These are phyloP conservation scores for Sanghuangporus baumii DNA, from an alignment of 1,284 basidiomycete genomes.

Conservation along the genomic window DNA sequence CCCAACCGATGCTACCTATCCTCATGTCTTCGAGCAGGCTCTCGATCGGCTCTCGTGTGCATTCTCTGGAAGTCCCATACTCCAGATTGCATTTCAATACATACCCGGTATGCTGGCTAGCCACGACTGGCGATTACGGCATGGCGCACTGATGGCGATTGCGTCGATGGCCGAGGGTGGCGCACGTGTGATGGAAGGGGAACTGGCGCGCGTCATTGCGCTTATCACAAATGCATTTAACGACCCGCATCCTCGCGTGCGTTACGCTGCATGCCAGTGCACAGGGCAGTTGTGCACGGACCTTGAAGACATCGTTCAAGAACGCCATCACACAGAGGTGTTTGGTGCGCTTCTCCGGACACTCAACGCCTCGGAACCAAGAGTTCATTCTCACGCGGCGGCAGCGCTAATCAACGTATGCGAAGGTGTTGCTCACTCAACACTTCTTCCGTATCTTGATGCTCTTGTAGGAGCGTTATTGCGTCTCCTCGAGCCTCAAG, in stretches of 20 bases:
- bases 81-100: constrained; percentile 72
- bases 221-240: constrained; percentile 71
- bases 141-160: constrained; percentile 78
- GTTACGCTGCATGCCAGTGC: constrained; percentile 84
- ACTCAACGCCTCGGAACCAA: constrained; percentile 71
- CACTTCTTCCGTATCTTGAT: constrained; percentile 70
- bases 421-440: constrained; percentile 71
- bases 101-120: constrained; percentile 74
- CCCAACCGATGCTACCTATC: constrained; percentile 69
- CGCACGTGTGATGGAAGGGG: constrained; percentile 57
- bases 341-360: constrained; percentile 68
- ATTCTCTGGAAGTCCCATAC: constrained; percentile 62
- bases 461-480: constrained; percentile 69
- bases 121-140: constrained; percentile 77
- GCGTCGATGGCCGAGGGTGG: constrained; percentile 66
- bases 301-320: constrained; percentile 78
- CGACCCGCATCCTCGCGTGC: constrained; percentile 75
- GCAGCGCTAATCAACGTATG: constrained; percentile 88
- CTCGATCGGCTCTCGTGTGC: constrained; percentile 73
- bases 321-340: constrained; percentile 59
- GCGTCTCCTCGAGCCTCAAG: constrained; percentile 49
- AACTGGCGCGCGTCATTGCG: constrained; percentile 72
- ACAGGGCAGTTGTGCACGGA: constrained; percentile 82
- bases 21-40: constrained; percentile 72
- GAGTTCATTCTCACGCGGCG: constrained; percentile 80